Evolutionary conservation across 768 basidiomycete genomes (phyloP).

Genomic region (Kwoniella heveanensis): DNA sequence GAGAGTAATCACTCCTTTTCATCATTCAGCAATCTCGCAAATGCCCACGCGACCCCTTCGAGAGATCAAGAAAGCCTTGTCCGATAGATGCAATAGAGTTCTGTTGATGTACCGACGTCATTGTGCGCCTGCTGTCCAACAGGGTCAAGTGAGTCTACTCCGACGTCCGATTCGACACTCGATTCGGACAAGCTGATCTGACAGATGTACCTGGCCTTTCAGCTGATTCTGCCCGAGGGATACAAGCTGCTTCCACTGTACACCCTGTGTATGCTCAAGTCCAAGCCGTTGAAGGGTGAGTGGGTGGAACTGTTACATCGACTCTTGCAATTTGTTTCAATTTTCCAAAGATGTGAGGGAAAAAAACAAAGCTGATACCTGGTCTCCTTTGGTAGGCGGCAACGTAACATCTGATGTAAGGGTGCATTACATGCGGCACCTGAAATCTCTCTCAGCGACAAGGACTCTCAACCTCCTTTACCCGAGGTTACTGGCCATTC

Average conservation of each 20-base stretch:
- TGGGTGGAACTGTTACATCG: neutral
- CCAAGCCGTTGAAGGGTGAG: conserved; percentile 87
- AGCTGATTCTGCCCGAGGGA: conserved; percentile 94
- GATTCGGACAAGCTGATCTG: too few species aligned
- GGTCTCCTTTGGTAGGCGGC: conserved; percentile 62
- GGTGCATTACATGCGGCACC: conserved; percentile 76
- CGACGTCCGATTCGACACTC: too few species aligned
- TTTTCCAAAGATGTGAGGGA: too few species aligned
- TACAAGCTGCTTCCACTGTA: conserved; percentile 84
- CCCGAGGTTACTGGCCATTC: conserved; percentile 82
- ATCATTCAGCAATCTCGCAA: conserved; percentile 67
- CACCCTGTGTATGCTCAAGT: conserved; percentile 77
- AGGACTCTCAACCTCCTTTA: conserved; percentile 77
- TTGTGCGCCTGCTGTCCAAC: conserved; percentile 76
- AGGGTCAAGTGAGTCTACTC: conserved; percentile 72
- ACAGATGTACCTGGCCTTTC: too few species aligned
- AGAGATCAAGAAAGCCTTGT: conserved; percentile 79
- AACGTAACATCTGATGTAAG: conserved; percentile 92
- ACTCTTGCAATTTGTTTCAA: too few species aligned
- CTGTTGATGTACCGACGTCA: conserved; percentile 83
- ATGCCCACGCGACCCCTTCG: conserved; percentile 66
- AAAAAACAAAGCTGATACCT: neutral
- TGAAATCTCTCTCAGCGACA: conserved; percentile 71
- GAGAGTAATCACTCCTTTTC: neutral
- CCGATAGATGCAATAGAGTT: conserved; percentile 77